Conservation (phyloP, 2,329 filamentous ascomycete genomes). For the Arthroderma uncinatum region DNA sequence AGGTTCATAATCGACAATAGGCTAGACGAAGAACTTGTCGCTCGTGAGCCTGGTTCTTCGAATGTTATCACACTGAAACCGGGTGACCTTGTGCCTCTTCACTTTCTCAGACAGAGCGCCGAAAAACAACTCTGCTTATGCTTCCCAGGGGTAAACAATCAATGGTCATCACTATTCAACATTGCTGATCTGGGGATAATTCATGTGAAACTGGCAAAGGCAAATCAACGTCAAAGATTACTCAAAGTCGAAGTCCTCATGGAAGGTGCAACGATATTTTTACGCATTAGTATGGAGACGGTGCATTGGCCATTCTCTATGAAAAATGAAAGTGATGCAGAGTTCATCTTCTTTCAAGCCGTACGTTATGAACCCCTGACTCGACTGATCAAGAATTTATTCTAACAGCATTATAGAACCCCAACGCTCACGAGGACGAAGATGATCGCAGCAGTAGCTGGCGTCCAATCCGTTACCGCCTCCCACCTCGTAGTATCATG, state of each 20-base stretch:
- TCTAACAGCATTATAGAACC: conserved; percentile 43
- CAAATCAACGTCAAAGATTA: conserved; percentile 77
- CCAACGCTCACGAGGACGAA: conserved; percentile 73
- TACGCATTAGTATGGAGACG: conserved; percentile 79
- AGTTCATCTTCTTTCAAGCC: conserved; percentile 93
- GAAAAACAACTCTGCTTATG: conserved; percentile 87
- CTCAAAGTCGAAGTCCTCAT: conserved; percentile 81
- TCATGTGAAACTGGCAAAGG: conserved; percentile 86
- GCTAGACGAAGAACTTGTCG: conserved; percentile 73
- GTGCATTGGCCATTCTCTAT: conserved; percentile 98
- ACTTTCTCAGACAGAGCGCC: conserved; percentile 73
- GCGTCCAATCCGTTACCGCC: conserved; percentile 81
- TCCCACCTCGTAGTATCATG: conserved; percentile 95
- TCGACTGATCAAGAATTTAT: neutral
- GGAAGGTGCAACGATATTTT: conserved; percentile 86
- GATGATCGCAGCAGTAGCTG: conserved; percentile 68
- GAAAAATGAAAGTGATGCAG: conserved; percentile 93
- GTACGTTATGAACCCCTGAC: conserved; percentile 25
- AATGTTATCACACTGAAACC: conserved; percentile 66
- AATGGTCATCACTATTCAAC: conserved; percentile 96
- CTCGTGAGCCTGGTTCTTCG: conserved; percentile 85
- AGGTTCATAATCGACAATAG: conserved; percentile 92
- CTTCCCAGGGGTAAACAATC: conserved; percentile 87
- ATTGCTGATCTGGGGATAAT: conserved; percentile 89
- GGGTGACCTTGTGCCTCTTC: conserved; percentile 71